Evolutionary conservation across 179 eudicot genomes (phyloP).

Genomic region (Patellifolia procumbens): DNA sequence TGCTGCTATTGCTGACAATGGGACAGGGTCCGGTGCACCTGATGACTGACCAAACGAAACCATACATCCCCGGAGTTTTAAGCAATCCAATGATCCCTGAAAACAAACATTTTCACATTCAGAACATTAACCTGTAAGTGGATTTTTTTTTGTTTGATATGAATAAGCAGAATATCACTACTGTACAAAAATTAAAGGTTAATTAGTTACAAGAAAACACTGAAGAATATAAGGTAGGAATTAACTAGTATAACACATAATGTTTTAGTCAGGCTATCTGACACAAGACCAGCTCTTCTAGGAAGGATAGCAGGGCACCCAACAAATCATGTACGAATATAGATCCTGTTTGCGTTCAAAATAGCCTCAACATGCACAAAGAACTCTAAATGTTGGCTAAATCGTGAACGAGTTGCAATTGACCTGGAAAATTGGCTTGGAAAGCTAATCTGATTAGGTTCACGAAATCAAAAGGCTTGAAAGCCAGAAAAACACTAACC

Average conservation of each 20-base stretch:
- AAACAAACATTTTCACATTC: neutral
- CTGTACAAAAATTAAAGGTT: no score
- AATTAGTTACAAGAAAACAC: no score
- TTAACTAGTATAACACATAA: no score
- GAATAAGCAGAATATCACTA: neutral
- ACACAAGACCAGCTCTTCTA: no score
- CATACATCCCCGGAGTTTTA: slow-evolving; percentile 75
- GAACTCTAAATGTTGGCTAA: neutral
- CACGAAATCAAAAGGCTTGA: neutral
- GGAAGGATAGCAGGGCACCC: neutral
- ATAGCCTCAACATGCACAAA: neutral
- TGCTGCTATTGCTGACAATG: slow-evolving; percentile 64
- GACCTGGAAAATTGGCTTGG: neutral
- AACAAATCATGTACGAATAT: neutral
- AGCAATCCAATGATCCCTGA: slow-evolving; percentile 84
- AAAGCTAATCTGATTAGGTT: neutral
- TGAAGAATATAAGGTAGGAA: no score
- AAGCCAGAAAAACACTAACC: neutral
- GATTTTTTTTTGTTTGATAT: neutral
- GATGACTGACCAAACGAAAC: slow-evolving; percentile 81
- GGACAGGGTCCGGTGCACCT: slow-evolving; percentile 73
- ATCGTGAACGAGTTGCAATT: neutral
- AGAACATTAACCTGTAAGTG: neutral
- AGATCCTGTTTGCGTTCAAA: neutral
- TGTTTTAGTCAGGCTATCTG: no score